These are phyloP conservation scores for Alnus glutinosa DNA, from an alignment of 306 rosid species.

Conservation along the genomic window DNA sequence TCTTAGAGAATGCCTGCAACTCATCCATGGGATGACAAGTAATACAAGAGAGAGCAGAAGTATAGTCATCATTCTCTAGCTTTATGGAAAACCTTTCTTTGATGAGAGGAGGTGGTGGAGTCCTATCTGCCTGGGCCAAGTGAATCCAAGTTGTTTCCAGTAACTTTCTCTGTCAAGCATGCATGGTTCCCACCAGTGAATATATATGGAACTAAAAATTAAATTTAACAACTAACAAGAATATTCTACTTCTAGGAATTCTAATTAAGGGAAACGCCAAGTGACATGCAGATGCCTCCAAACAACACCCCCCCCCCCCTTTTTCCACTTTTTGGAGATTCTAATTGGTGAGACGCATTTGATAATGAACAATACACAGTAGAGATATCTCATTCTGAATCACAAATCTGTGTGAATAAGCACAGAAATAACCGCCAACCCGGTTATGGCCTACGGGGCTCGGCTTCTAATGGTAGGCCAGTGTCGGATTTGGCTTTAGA, in stretches of 20 bases:
- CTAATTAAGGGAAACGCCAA: not conserved
- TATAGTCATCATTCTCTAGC: conserved; percentile 58
- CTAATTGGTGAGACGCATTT: too few species aligned
- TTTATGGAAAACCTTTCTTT: conserved; percentile 64
- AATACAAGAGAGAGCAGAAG: conserved; percentile 57
- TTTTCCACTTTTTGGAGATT: too few species aligned
- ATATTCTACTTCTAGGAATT: not conserved
- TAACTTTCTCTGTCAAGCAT: conserved; percentile 61
- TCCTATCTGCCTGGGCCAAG: conserved; percentile 49
- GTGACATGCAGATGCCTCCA: not conserved
- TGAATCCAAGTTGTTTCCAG: conserved; percentile 78
- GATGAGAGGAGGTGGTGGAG: conserved; percentile 52
- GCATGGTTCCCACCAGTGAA: conserved; percentile 21
- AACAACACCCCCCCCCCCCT: too few species aligned
- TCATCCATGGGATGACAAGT: conserved; percentile 35
- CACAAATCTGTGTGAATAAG: not conserved
- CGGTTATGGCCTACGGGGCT: too few species aligned
- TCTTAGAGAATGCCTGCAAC: conserved; percentile 56
- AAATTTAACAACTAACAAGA: not conserved
- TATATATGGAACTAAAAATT: not conserved
- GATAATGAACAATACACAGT: too few species aligned
- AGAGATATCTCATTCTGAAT: not conserved
- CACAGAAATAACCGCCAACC: too few species aligned
- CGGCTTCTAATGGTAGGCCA: too few species aligned
- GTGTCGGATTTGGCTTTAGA: too few species aligned